Evolutionary conservation across 2,329 filamentous ascomycete species (phyloP).

Genomic region (Sporothrix humicola): DNA sequence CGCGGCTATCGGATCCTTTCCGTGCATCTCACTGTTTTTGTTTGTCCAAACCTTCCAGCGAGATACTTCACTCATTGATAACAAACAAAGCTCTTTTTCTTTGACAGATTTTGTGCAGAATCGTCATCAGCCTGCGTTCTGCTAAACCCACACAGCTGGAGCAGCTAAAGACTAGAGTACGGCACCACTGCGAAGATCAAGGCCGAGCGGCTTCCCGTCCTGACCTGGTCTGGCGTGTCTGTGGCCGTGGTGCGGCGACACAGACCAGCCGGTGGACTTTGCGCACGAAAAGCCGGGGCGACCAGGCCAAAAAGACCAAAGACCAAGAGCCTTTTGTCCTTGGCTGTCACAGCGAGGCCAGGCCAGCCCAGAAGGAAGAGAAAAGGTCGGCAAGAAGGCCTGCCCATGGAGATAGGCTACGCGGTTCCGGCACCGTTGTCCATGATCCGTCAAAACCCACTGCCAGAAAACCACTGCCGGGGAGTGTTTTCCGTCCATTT

Average conservation of each 20-base stretch:
- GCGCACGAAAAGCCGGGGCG: slow-evolving; percentile 9
- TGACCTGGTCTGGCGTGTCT: neutral
- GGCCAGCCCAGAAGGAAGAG: neutral
- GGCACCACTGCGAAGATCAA: slow-evolving; percentile 10
- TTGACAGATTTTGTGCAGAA: neutral
- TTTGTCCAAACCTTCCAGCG: too few relatives aligned
- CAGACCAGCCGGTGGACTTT: slow-evolving; percentile 25
- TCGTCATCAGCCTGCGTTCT: neutral
- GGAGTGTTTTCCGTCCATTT: neutral
- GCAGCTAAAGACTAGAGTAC: neutral
- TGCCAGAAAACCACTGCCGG: neutral
- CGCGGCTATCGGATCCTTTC: slow-evolving; percentile 22
- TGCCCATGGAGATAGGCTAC: neutral
- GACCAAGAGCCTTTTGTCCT: neutral
- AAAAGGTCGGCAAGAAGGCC: neutral
- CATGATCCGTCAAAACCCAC: neutral
- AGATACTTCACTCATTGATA: neutral
- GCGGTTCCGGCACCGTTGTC: neutral
- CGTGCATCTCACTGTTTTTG: neutral
- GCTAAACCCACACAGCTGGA: neutral
- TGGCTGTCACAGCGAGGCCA: neutral
- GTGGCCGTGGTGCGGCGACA: slow-evolving; percentile 13
- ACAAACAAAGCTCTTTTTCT: neutral
- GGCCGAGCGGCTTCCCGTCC: neutral
- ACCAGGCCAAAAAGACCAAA: too few relatives aligned